These are phyloP conservation scores for Kalaharituber pfeilii DNA, from an alignment of 2,329 filamentous ascomycete species.

Conservation along the genomic window DNA sequence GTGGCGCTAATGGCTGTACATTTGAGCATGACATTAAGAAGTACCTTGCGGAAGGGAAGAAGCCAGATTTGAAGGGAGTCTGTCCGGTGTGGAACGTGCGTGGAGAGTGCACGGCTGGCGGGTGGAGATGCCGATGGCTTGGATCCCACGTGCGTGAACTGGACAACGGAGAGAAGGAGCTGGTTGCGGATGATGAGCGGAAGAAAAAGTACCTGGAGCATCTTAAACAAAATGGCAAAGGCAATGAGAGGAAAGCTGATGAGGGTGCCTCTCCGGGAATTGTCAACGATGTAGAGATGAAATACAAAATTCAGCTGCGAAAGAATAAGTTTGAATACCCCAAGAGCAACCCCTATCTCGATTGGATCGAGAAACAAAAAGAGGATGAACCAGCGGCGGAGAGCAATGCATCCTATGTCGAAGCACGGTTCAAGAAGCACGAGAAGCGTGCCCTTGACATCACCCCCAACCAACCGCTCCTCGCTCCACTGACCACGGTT, in stretches of 20 bases:
- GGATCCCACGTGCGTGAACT: conserved; percentile 72
- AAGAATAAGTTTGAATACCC: conserved; percentile 14
- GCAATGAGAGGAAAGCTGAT: neutral
- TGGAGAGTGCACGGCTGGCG: conserved; percentile 54
- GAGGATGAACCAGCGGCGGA: conserved; percentile 38
- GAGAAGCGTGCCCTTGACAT: conserved; percentile 93
- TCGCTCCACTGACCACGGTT: conserved; percentile 93
- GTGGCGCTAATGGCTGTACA: conserved; percentile 39
- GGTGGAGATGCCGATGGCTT: conserved; percentile 90
- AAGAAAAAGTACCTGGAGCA: conserved; percentile 23
- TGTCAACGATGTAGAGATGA: conserved; percentile 21
- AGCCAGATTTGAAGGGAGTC: conserved; percentile 56
- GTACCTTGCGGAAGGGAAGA: conserved; percentile 68
- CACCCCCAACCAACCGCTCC: conserved; percentile 73
- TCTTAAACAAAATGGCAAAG: conserved; percentile 21
- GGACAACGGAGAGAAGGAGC: conserved; percentile 30
- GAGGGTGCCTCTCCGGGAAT: conserved; percentile 1
- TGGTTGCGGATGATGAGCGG: conserved; percentile 32
- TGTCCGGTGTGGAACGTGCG: conserved; percentile 67
- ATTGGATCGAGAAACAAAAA: conserved; percentile 19
- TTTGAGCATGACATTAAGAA: conserved; percentile 68
- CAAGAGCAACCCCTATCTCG: conserved; percentile 12
- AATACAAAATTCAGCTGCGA: conserved; percentile 16
- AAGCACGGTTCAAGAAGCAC: conserved; percentile 72
- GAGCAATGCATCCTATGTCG: conserved; percentile 61